Base-by-base conservation (phyloP, 305 asterid species). In the Stenogyne calaminthoides region DNA sequence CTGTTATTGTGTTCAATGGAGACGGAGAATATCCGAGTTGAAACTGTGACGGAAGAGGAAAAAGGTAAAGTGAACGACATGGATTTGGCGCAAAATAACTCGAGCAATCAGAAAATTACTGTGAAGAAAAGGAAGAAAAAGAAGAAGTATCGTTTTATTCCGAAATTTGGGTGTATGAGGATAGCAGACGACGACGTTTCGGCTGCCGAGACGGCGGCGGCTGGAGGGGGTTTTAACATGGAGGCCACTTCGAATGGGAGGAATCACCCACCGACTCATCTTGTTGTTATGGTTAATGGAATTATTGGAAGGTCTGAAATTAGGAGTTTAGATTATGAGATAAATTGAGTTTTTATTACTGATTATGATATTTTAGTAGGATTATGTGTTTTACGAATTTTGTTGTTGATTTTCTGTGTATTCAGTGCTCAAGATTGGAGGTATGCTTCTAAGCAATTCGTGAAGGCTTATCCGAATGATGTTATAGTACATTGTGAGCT, bases 211-310 rank as follows among this genome's bases (percentile, higher is more conserved):
- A 22, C 25, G 25, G 46, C 84, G 44, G 76, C 81, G 76, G 77
- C 63, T 47, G 80, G 44, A 18, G 84, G 83, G 14, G 72, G 86
- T 59, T 86, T 89, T 75, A 54, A 82, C 72, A 76, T 90, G 57
- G 89, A 86, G 76, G 81, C 89, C 9, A 77, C 32, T 67, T 46
- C 65, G 54, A 56, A 29, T 7, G 77, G 69, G 71, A 81, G 74
- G 69, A 79, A 78, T 76, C 77, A 74, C 20, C 85, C 91, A 47
- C n/a, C n/a, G n/a, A 70, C 84, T 34, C 97, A 93, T 60, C 83
- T 93, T 49, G 78, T 93, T 67, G 90, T 93, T 34, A 93, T 87
- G 92, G 97, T 89, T 77, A 91, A 93, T 73, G 98, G 98, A 32
- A 88, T 93, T 51, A 80, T 88, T 76, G 97, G 98, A 76, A 93